These are phyloP conservation scores for Chytridiales sp. DNA, from an alignment of 371 early-diverging fungal species.

Conservation along the genomic window DNA sequence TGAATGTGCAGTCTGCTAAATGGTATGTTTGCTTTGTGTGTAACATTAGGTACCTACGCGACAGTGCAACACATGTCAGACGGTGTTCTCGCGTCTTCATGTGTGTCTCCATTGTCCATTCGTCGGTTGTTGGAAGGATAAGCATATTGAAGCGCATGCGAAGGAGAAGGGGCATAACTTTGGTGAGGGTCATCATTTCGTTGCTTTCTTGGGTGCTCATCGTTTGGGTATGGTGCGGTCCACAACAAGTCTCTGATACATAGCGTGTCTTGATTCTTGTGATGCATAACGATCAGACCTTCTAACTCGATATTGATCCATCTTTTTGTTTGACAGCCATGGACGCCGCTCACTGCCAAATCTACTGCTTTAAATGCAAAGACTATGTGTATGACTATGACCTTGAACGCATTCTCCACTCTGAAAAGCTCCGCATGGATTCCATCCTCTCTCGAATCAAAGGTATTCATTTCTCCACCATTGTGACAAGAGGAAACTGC, in stretches of 20 bases:
- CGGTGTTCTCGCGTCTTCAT: constrained; percentile 66
- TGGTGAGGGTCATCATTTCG: constrained; percentile 46
- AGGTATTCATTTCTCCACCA: no score
- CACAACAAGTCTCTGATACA: constrained; percentile 9
- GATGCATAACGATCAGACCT: no score
- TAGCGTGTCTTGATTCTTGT: no score
- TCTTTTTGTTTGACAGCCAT: no score
- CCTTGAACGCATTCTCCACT: constrained; percentile 59
- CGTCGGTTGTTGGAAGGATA: constrained; percentile 64
- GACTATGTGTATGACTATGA: constrained; percentile 86
- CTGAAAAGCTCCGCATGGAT: constrained; percentile 63
- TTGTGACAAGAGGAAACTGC: background rate
- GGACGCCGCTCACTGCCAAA: constrained; percentile 61
- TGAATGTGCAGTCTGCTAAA: background rate
- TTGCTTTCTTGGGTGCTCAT: background rate
- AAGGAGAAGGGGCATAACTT: constrained; percentile 59
- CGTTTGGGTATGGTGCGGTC: no score
- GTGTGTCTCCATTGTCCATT: constrained; percentile 72
- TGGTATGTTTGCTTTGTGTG: background rate
- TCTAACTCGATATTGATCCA: no score
- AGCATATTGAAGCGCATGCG: constrained; percentile 66
- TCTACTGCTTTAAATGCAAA: constrained; percentile 77
- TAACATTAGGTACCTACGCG: constrained; percentile 64
- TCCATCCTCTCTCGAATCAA: constrained; percentile 39
- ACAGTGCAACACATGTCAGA: constrained; percentile 63